Evolutionary conservation across 768 basidiomycete genomes (phyloP), one percentile per base, ranked within the genome.

Genomic region (Leccinum pellstonianum): DNA sequence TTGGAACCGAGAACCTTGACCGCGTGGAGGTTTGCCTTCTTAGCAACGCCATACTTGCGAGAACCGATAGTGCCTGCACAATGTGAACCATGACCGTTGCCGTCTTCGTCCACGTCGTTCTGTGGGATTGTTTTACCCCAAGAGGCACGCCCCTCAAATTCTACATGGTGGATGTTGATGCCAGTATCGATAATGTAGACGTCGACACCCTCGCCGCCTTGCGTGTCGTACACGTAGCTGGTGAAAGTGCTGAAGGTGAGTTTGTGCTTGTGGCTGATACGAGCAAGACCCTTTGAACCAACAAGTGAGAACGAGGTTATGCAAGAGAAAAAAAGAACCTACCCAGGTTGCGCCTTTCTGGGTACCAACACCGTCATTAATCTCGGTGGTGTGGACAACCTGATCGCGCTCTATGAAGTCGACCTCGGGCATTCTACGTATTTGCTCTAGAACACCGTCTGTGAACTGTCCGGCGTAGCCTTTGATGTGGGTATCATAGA

Each of bases 11-110:
- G 84, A 19, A 93, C 92, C 80, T 95, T 96, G 75, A 96, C 93
- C 35, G 94, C 94, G 64, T 90, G 81, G 65, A 96, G 82, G 61
- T 92, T 82, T 57, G 95, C 96, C 61, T 82, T 82, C 86, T 99
- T 98, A 54, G 97, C 95, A 49, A 99, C 94, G 76, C 97, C 97
- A 69, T 93, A 98, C 76, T 87, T 91, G 68, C 79, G 77, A 5
- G 92, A 94, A n/a, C 88, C 97, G 65, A 98, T 95, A 31, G 95
- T 99, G 56, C 95, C 95, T 50, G 95, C 95, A 66, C 93, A 95
- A 73, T 95, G 94, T 33, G 91, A 84, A 43, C 96, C 97, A 70
- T 99, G 97, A 62, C 97, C 97, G 74, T 98, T 98, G 58, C 86
- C 91, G 67, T 98, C 97, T 63, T 84, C 83, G 66, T 98, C 96